Percentiles rank a stretch among this genome's conserved stretches.
Evolutionary conservation across 75 land plant species (phyloP).

Genomic region (Picea glauca): DNA sequence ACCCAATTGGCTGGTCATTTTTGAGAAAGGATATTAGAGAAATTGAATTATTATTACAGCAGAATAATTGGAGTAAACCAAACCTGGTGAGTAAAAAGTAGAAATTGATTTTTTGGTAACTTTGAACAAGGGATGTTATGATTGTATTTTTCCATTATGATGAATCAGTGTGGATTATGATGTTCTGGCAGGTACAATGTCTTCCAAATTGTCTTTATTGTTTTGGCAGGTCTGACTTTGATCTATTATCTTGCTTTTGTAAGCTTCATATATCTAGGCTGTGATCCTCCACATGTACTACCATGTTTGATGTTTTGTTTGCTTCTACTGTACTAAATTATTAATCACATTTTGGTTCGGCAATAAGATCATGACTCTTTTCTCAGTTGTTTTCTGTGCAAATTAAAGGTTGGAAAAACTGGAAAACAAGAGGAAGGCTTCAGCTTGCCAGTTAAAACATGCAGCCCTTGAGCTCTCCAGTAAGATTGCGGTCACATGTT

Average conservation of each 20-base stretch:
- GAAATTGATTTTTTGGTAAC: not conserved
- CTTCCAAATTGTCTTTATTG: constrained; percentile 76
- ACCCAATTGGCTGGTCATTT: too few species aligned
- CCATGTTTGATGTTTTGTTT: not conserved
- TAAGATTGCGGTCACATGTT: not conserved
- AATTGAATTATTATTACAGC: not conserved
- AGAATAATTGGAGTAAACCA: not conserved
- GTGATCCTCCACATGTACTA: not conserved
- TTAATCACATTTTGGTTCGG: not conserved
- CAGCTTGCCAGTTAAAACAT: constrained; percentile 24
- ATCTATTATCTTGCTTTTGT: constrained; percentile 85
- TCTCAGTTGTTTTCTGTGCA: not conserved
- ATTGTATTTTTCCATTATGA: not conserved
- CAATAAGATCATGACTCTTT: not conserved
- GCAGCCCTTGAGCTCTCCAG: not conserved
- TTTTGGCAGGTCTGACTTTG: constrained; percentile 66
- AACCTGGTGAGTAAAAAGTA: too few species aligned
- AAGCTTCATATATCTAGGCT: constrained; percentile 24
- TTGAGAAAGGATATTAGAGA: too few species aligned
- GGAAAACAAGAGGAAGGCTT: constrained; percentile 34
- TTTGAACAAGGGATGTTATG: not conserved
- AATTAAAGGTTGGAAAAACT: constrained; percentile 40
- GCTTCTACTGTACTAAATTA: not conserved
- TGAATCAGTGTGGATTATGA: not conserved
- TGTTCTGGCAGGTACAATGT: constrained; percentile 76